These are phyloP conservation scores for Dactylellina haptotyla DNA, from an alignment of 2,329 filamentous ascomycete species.

Conservation along the genomic window DNA sequence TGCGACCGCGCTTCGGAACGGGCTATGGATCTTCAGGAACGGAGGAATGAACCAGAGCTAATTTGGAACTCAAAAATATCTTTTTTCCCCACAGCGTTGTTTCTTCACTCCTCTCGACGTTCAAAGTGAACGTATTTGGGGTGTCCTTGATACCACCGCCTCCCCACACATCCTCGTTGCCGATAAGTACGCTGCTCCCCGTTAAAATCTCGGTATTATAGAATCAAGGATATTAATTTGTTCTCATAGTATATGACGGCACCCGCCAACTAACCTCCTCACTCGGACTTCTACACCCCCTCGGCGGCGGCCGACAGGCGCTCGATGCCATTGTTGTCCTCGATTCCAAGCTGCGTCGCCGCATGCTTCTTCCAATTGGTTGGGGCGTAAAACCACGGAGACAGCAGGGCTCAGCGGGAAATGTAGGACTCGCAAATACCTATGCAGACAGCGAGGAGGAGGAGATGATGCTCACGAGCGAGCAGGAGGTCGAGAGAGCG, in stretches of 20 bases:
- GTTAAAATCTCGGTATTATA: neutral
- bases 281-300: constrained; percentile 63
- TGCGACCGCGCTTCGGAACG: constrained; percentile 12
- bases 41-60: constrained; percentile 13
- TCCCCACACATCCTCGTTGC: constrained; percentile 38
- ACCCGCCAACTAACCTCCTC: constrained; percentile 58
- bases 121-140: constrained; percentile 48
- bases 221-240: neutral
- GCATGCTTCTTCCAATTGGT: constrained; percentile 63
- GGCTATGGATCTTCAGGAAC: neutral
- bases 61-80: neutral
- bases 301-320: constrained; percentile 63
- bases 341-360: constrained; percentile 60
- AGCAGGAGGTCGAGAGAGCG: constrained; percentile 48
- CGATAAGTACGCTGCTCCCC: constrained; percentile 43
- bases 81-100: constrained; percentile 26
- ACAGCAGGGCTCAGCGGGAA: neutral
- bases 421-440: constrained; percentile 15
- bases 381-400: constrained; percentile 61
- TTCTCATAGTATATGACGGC: constrained; percentile 57
- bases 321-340: constrained; percentile 64
- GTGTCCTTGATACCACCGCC: constrained; percentile 47
- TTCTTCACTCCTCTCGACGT: constrained; percentile 43
- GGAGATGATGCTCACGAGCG: constrained; percentile 44
- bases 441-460: constrained; percentile 50